These are phyloP conservation scores for Arabis hirsuta DNA, from an alignment of 345 rosid species.

Conservation along the genomic window DNA sequence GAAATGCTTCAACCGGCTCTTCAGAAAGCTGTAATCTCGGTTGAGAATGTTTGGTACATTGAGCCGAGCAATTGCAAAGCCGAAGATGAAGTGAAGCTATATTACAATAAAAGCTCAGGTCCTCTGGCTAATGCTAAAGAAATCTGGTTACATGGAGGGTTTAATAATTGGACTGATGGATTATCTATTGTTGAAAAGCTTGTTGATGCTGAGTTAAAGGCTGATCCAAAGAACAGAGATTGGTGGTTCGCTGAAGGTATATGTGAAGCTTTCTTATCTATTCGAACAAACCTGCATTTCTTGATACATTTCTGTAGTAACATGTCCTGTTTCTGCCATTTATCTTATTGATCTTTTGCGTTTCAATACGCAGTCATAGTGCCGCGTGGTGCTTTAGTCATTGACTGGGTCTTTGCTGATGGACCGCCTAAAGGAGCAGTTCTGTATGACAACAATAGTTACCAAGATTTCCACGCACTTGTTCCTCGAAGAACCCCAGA, in stretches of 20 bases:
- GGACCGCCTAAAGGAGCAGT: slow-evolving; percentile 76
- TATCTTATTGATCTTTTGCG: slow-evolving; percentile 1
- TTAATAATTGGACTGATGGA: slow-evolving; percentile 80
- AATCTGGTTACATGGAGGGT: slow-evolving; percentile 92
- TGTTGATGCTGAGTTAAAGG: slow-evolving; percentile 50
- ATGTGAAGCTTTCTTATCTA: slow-evolving; percentile 20
- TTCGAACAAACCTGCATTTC: background rate
- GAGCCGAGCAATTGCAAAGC: slow-evolving; percentile 70
- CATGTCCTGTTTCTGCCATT: background rate
- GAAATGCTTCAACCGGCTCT: slow-evolving; percentile 50
- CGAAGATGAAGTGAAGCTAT: slow-evolving; percentile 57
- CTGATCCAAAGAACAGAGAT: slow-evolving; percentile 57
- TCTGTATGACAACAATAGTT: slow-evolving; percentile 73
- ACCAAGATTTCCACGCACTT: slow-evolving; percentile 76
- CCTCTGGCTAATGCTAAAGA: slow-evolving; percentile 71
- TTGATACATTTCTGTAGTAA: background rate
- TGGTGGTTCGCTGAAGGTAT: slow-evolving; percentile 93
- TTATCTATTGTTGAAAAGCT: slow-evolving; percentile 66
- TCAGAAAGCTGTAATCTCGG: slow-evolving; percentile 56
- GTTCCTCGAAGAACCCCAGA: slow-evolving; percentile 57
- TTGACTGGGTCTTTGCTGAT: slow-evolving; percentile 96
- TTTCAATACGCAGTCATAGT: slow-evolving; percentile 62
- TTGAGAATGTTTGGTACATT: slow-evolving; percentile 69
- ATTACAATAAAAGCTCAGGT: slow-evolving; percentile 75
- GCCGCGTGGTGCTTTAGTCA: slow-evolving; percentile 62